phyloP scores from a whole-genome alignment of 176 grass and related monocot species.

The Oryza brachyantha region DNA sequence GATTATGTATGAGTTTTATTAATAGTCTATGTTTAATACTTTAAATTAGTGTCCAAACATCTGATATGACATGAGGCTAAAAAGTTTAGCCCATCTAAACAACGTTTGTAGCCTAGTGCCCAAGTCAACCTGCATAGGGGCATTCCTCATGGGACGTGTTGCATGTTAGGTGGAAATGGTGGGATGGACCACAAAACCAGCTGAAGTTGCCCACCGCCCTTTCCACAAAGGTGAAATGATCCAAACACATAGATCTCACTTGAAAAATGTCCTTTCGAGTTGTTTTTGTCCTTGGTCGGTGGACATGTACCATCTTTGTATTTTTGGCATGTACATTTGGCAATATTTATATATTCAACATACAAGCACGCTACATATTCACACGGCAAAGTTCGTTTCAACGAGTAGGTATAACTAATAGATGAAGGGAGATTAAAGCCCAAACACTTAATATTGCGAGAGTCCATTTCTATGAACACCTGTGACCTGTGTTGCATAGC shows the following conservation, averaged over 20 bases:
- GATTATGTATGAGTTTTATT: no score
- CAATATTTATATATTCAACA: not conserved
- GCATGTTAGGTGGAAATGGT: constrained; percentile 22
- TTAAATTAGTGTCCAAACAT: no score
- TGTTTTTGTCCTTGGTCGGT: constrained; percentile 4
- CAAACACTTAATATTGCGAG: no score
- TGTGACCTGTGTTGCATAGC: no score
- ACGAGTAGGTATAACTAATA: not conserved
- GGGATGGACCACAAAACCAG: constrained; percentile 16
- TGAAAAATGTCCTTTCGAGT: not conserved
- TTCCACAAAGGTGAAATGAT: constrained; percentile 8
- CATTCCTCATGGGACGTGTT: not conserved
- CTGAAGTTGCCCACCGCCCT: not conserved
- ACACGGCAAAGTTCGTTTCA: not conserved
- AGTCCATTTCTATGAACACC: no score
- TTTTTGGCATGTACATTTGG: not conserved
- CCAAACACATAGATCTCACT: constrained; percentile 20
- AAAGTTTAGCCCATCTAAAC: no score
- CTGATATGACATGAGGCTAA: no score
- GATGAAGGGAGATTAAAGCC: no score
- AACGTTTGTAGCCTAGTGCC: not conserved
- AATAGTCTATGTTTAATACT: no score
- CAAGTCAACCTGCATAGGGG: constrained; percentile 12
- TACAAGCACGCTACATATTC: not conserved
- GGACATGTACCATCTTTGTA: not conserved